Base-by-base conservation (phyloP, 768 basidiomycete genomes). In the Pluteus cervinus region DNA sequence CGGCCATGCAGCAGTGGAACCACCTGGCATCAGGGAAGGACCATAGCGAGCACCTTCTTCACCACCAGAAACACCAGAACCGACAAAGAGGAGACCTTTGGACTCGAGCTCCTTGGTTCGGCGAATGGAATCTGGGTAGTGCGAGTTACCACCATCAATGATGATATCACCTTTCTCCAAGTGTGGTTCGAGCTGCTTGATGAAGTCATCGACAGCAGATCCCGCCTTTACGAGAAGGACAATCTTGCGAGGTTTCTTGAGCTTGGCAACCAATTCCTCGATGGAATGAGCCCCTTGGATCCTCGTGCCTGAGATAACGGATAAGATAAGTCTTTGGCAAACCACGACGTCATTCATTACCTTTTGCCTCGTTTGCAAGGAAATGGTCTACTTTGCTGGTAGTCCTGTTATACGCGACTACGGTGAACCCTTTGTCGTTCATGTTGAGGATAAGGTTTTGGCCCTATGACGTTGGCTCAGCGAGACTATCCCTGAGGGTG, bases 381-480 rank as follows among this genome's bases (percentile, higher is more conserved):
- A 99, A 99, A 57, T 75, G 58, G 61, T 97, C 93, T 54, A 99
- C 92, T 65, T 99, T 99, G 68, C 79, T 81, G 45, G 82, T 86
- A 29, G 96, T 98, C 53, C 96, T 86, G 76, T 99, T 99, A 70
- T 86, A 99, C 9, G 89, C 91, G 49, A 91, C 84, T 53, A 99
- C 96, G 47, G 69, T 91, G 72, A 92, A 99, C 36, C 96, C 96
- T 67, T 99, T 99, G 75, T 99, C 96, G 63, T 96, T 96, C 89
- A 96, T 97, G 73, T 97, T 96, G 52, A 97, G 71, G 61, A 96
- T 93, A 58, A 96, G 63, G 62, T 94, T 96, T 79, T 94, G 92
- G 55, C 90, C 92, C 90, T 92, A 53, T 20, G 39, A 28, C 33
- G 33, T 37, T 31, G 41, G 37, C 45, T 44, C 33, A 53, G n/a